Evolutionary conservation across 83 land plant species (phyloP).

Genomic region (Thuja plicata): DNA sequence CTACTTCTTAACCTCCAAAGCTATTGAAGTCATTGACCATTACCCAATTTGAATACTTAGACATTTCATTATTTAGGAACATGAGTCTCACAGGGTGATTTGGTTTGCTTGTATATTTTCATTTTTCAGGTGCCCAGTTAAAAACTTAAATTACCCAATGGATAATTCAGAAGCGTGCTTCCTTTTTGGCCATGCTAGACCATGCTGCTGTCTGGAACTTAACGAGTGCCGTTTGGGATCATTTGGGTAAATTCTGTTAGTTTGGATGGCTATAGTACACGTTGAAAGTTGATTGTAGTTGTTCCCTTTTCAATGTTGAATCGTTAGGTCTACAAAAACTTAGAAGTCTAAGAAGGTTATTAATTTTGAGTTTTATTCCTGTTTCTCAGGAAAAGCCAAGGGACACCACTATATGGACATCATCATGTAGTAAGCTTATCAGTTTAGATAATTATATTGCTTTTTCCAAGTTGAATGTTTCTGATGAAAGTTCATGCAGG

Average conservation of each 20-base stretch:
- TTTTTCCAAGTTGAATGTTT: background rate
- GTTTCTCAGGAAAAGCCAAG: background rate
- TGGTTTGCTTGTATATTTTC: background rate
- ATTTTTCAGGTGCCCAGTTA: background rate
- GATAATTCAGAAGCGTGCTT: background rate
- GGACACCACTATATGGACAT: background rate
- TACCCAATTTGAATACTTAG: background rate
- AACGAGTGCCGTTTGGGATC: background rate
- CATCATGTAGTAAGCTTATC: background rate
- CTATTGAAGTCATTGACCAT: background rate
- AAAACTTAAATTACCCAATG: background rate
- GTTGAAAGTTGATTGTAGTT: background rate
- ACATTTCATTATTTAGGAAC: background rate
- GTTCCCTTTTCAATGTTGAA: background rate
- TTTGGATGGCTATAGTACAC: constrained; percentile 1
- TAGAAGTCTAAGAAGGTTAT: background rate
- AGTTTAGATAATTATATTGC: background rate
- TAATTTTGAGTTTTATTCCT: background rate
- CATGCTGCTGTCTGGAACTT: background rate
- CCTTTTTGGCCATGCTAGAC: background rate
- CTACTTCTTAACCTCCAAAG: background rate
- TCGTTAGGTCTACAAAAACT: background rate
- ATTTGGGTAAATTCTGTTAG: background rate
- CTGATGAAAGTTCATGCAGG: background rate
- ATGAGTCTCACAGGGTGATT: background rate